Evolutionary conservation across 2,329 filamentous ascomycete genomes (phyloP).

Genomic region (Cladosporium velox): DNA sequence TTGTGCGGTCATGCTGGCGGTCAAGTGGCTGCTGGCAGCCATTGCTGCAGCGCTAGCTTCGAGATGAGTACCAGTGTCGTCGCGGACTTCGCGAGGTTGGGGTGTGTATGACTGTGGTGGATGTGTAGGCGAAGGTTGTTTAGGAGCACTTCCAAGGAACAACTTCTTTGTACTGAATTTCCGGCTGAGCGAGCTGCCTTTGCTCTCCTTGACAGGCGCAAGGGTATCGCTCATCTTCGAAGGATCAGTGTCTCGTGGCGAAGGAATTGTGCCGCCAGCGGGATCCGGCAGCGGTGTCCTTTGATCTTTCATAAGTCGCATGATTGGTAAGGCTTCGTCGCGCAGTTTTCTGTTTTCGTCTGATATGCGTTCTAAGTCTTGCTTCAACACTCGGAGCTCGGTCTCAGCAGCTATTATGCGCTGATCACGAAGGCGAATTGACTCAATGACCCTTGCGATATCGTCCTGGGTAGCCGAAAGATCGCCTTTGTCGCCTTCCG

Average conservation of each 20-base stretch:
- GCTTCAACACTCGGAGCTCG: conserved; percentile 74
- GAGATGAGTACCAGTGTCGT: conserved; percentile 39
- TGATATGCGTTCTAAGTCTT: conserved; percentile 52
- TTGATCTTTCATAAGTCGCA: conserved; percentile 88
- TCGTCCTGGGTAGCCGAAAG: conserved; percentile 89
- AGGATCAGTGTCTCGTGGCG: conserved; percentile 36
- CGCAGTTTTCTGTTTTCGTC: conserved; percentile 87
- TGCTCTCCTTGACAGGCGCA: conserved; percentile 34
- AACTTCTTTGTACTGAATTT: conserved; percentile 57
- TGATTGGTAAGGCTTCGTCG: conserved; percentile 87
- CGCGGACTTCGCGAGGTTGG: conserved; percentile 35
- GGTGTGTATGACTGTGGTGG: conserved; percentile 37
- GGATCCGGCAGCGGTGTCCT: conserved; percentile 77
- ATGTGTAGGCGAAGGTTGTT: conserved; percentile 54
- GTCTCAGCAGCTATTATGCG: conserved; percentile 80
- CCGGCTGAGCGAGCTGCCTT: conserved; percentile 51
- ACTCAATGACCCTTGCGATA: conserved; percentile 85
- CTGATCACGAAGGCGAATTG: conserved; percentile 86
- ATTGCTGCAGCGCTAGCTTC: conserved; percentile 55
- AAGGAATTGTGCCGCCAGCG: conserved; percentile 36
- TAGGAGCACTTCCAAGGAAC: conserved; percentile 51
- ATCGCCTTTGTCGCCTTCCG: conserved; percentile 83
- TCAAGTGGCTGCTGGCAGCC: conserved; percentile 53
- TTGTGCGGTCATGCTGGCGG: conserved; percentile 49
- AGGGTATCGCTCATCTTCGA: conserved; percentile 31